These are phyloP conservation scores for Coemansia sp. DNA, from an alignment of 192 early-diverging fungal genomes.

Conservation along the genomic window DNA sequence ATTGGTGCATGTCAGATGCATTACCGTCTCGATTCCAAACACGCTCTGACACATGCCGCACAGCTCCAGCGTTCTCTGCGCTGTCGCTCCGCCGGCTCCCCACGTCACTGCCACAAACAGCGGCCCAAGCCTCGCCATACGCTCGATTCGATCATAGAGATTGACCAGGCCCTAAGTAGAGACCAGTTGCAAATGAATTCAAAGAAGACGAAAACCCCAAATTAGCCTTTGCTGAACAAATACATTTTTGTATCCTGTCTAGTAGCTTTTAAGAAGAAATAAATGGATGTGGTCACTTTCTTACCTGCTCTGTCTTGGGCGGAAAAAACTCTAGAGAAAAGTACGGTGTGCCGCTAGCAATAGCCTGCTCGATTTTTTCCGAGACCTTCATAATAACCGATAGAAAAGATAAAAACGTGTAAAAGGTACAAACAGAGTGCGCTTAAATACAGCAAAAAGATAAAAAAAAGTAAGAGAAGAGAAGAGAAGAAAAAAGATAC, in stretches of 20 bases:
- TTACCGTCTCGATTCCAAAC: slow-evolving; percentile 86
- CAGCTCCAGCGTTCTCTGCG: slow-evolving; percentile 88
- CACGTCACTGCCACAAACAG: slow-evolving; percentile 97
- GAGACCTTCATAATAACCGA: slow-evolving; percentile 61
- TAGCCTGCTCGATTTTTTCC: slow-evolving; percentile 64
- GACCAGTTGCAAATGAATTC: too few relatives aligned
- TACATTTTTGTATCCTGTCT: too few relatives aligned
- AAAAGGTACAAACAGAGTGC: too few relatives aligned
- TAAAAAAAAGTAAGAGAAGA: too few relatives aligned
- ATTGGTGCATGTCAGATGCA: slow-evolving; percentile 99
- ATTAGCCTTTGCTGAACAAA: too few relatives aligned
- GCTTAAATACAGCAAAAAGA: too few relatives aligned
- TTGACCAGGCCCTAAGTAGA: slow-evolving; percentile 84
- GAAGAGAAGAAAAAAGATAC: too few relatives aligned
- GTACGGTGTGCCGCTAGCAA: slow-evolving; percentile 55
- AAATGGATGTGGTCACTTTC: too few relatives aligned
- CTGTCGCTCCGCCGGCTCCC: slow-evolving; percentile 90
- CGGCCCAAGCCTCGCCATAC: slow-evolving; percentile 87
- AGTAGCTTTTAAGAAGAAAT: too few relatives aligned
- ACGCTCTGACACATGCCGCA: slow-evolving; percentile 82
- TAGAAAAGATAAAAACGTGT: too few relatives aligned
- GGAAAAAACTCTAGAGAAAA: slow-evolving; percentile 99
- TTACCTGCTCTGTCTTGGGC: slow-evolving; percentile 88
- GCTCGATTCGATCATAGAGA: slow-evolving; percentile 93
- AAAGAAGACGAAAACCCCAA: too few relatives aligned